These are phyloP conservation scores for Tetrahymena thermophila DNA, from an alignment of 73 alveolate genomes.

Conservation along the genomic window DNA sequence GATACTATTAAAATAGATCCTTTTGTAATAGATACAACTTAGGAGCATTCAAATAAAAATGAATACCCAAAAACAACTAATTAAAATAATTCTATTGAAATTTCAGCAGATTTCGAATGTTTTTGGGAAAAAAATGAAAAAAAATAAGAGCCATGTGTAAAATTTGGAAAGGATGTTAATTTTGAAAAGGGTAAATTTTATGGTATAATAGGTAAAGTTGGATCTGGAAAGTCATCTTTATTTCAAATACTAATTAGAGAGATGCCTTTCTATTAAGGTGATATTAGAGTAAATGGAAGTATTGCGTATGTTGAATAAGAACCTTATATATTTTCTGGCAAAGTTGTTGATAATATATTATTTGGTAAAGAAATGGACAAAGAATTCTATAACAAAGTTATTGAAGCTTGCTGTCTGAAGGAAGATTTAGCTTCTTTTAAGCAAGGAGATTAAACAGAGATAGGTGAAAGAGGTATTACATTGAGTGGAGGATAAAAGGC, in stretches of 20 bases:
- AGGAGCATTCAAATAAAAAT: background rate
- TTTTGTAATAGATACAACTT: background rate
- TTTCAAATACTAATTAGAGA: constrained; percentile 52
- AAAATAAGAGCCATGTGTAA: constrained; percentile 13
- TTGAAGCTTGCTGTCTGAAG: constrained; percentile 52
- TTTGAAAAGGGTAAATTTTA: constrained; percentile 49
- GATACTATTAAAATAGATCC: background rate
- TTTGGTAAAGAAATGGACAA: constrained; percentile 51
- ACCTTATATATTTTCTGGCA: constrained; percentile 16
- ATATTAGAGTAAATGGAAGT: background rate
- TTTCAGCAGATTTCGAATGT: constrained; percentile 1
- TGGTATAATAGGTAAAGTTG: constrained; percentile 65
- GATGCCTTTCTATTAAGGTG: constrained; percentile 21
- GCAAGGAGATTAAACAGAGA: constrained; percentile 66
- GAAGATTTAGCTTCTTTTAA: constrained; percentile 51
- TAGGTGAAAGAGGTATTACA: constrained; percentile 77
- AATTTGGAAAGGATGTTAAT: constrained; percentile 26
- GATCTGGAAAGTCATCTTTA: constrained; percentile 68
- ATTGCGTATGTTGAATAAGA: constrained; percentile 27
- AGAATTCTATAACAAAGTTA: constrained; percentile 49
- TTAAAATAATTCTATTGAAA: background rate
- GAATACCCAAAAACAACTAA: background rate
- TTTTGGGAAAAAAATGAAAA: background rate
- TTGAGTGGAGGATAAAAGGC: constrained; percentile 78
- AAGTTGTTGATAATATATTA: constrained; percentile 51